These are phyloP conservation scores for Penicillium turbatum DNA, from an alignment of 495 filamentous ascomycete species.

Conservation along the genomic window DNA sequence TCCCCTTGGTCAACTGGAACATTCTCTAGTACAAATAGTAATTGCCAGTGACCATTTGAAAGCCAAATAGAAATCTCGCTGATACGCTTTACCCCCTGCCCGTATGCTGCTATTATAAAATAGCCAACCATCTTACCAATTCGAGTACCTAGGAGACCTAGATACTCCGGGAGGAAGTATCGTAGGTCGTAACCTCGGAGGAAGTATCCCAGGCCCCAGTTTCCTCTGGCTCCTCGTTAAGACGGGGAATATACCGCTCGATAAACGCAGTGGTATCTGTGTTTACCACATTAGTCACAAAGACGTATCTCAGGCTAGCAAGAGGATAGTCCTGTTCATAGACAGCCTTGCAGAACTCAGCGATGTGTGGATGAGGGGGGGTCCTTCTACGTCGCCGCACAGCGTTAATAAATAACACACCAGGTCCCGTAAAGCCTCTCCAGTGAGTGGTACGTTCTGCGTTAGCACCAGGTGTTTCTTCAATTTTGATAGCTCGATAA, in stretches of 20 bases:
- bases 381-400: neutral
- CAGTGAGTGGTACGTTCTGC: neutral
- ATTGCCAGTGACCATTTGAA: too few relatives aligned
- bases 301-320: neutral
- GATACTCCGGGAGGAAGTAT: neutral
- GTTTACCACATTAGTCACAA: neutral
- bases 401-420: neutral
- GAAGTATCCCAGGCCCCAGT: too few relatives aligned
- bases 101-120: conserved; percentile 1
- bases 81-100: neutral
- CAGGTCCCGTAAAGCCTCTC: neutral
- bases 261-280: neutral
- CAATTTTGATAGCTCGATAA: neutral
- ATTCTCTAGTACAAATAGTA: neutral
- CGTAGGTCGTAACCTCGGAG: too few relatives aligned
- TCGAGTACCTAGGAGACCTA: neutral
- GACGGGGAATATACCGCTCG: neutral
- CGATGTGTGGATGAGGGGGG: neutral
- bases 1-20: too few relatives aligned
- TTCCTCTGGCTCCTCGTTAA: too few relatives aligned
- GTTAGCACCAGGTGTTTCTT: neutral
- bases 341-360: neutral
- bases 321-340: neutral
- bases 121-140: neutral
- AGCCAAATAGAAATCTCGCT: neutral